Evolutionary conservation across 2,329 filamentous ascomycete genomes (phyloP), one percentile per base, ranked within the genome.

Genomic region (Chrysoporthe deuterocubensis): DNA sequence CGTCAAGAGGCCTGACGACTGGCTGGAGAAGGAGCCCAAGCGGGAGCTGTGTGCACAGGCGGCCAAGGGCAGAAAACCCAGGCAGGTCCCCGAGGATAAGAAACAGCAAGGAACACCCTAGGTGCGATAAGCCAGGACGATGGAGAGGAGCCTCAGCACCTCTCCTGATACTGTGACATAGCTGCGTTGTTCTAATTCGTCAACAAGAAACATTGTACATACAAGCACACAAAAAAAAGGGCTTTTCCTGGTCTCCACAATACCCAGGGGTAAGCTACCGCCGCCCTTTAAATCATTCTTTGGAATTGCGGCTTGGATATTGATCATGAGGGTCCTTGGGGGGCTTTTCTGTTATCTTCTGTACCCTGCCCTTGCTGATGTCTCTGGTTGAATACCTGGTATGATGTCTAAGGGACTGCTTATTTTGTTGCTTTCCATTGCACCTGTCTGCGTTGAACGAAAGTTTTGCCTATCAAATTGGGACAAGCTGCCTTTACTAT

Each of bases 21-120:
- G 89, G 82, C 83, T 90, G 76, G 84, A 90, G 75, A 87, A 86
- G 73, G 81, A 84, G 79, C 87, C 87, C 5, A 82, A 82, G 74
- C 86, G 86, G 75, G 81, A 84, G 77, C 80, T 97, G 73, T 97
- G 94, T 80, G 87, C 88, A 73, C 79, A 82, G 72, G 94, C 93
- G 54, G 83, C 87, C 75, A 88, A 90, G 72, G 78, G 80, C 1
- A 78, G 88, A 71, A 80, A 79, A 65, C 83, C 80, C 77, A 83
- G 87, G 78, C 85, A 86, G 73, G 81, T 89, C 72, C 90, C 90
- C 1, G 62, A 65, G 26, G 66, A 68, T 62, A 68, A 62, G 46
- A 59, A 63, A 44, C 54, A 60, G 59, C 57, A 42, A 9, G 52
- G 43, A 46, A 26, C 26, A 16, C 11, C 44, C 13, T 21, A 4